A percentile compares a stretch with the other conserved stretches of the same genome.
These are phyloP conservation scores for Senecio squalidus DNA, from an alignment of 140 eudicot species.

Conservation along the genomic window DNA sequence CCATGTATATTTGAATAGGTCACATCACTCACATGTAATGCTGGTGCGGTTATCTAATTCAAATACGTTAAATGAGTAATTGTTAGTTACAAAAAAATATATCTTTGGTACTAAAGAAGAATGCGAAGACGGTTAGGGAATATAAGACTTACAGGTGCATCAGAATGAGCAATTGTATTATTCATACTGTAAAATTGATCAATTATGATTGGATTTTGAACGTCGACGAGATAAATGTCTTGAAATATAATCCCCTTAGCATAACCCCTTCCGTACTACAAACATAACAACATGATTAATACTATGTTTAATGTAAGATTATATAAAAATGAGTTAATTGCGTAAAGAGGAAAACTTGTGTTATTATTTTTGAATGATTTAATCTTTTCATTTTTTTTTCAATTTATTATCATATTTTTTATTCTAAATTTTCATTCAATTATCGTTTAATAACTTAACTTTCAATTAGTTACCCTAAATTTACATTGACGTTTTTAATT, in stretches of 20 bases:
- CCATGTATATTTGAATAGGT: constrained; percentile 13
- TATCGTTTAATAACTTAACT: too few relatives aligned
- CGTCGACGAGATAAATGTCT: constrained; percentile 23
- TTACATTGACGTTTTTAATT: too few relatives aligned
- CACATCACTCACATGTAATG: constrained; percentile 21
- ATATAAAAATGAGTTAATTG: not conserved
- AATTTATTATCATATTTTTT: too few relatives aligned
- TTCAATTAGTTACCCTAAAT: too few relatives aligned
- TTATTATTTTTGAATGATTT: too few relatives aligned
- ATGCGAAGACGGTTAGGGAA: not conserved
- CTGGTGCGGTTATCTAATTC: not conserved
- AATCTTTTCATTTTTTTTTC: too few relatives aligned
- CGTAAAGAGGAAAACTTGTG: too few relatives aligned
- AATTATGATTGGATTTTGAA: constrained; percentile 35
- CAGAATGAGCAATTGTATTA: not conserved
- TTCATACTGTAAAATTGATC: constrained; percentile 28
- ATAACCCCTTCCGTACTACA: constrained; percentile 32
- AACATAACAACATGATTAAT: not conserved
- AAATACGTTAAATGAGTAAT: not conserved
- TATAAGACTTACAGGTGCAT: constrained; percentile 1
- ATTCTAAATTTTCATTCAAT: too few relatives aligned
- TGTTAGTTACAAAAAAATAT: not conserved
- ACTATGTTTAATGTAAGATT: not conserved
- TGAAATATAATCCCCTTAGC: constrained; percentile 28
- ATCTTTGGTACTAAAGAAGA: not conserved